Conservation (phyloP, 306 rosid genomes). For the Cucurbita argyrosperma region DNA sequence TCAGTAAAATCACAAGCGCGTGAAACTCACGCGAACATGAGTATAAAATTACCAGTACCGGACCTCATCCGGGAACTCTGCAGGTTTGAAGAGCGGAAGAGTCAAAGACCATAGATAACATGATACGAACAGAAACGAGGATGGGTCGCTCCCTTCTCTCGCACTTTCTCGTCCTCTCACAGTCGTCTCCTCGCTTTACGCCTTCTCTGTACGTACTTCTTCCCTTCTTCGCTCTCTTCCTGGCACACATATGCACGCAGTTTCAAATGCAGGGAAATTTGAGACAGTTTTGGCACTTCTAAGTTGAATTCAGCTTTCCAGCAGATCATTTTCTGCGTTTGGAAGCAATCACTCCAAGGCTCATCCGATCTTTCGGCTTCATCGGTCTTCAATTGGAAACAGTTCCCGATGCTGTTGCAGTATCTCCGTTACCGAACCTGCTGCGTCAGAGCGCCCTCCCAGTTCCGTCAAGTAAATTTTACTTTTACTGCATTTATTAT, state of each 20-base stretch:
- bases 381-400: constrained; percentile 9
- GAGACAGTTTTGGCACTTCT: not conserved
- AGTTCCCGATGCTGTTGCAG: constrained; percentile 34
- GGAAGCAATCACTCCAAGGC: constrained; percentile 6
- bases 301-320: constrained; percentile 5
- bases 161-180: constrained; percentile 31
- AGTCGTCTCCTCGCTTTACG: constrained; percentile 20
- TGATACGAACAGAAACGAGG: not conserved
- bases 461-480: constrained; percentile 40
- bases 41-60: not conserved
- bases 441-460: constrained; percentile 24
- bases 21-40: not conserved
- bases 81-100: too few species aligned
- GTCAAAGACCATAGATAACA: not conserved
- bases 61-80: not conserved
- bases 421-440: constrained; percentile 21
- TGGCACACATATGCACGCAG: not conserved
- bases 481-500: not conserved
- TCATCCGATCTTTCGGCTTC: constrained; percentile 12
- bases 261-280: not conserved
- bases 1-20: not conserved
- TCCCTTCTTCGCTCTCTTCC: not conserved
- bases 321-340: constrained; percentile 30
- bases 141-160: constrained; percentile 44
- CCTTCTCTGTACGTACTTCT: constrained; percentile 23